Conservation (phyloP, 2,329 filamentous ascomycete genomes). For the Chrysoporthe austroafricana region DNA sequence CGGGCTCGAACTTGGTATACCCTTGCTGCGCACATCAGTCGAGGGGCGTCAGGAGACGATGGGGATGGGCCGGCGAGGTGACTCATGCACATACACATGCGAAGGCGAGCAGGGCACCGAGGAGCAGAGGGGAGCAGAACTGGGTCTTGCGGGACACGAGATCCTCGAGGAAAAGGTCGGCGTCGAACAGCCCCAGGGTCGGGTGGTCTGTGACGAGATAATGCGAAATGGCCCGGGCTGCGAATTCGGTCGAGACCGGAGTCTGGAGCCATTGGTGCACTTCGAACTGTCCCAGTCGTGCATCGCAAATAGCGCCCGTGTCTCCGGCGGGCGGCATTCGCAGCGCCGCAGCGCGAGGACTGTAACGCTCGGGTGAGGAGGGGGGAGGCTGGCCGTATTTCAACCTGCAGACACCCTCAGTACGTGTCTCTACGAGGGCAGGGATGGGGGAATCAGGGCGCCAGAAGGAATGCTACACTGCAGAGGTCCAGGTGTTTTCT, state of each 20-base stretch:
- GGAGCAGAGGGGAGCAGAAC: constrained; percentile 31
- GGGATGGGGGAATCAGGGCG: neutral
- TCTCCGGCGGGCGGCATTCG: neutral
- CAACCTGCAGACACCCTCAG: neutral
- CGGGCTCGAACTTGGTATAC: constrained; percentile 21
- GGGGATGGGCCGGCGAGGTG: neutral
- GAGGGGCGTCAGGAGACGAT: neutral
- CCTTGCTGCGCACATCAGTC: constrained; percentile 23
- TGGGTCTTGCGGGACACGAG: constrained; percentile 24
- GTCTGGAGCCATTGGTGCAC: constrained; percentile 28
- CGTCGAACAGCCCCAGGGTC: constrained; percentile 30
- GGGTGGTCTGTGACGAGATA: constrained; percentile 30
- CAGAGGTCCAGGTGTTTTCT: neutral
- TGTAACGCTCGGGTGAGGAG: neutral
- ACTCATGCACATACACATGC: constrained; percentile 26
- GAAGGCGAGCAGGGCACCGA: constrained; percentile 28
- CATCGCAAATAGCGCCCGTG: constrained; percentile 19
- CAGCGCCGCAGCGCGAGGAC: neutral
- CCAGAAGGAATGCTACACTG: neutral
- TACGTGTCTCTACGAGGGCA: neutral
- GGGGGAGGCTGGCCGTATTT: neutral
- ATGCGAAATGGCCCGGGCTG: constrained; percentile 27
- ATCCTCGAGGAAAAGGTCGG: constrained; percentile 31
- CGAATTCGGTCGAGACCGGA: constrained; percentile 20
- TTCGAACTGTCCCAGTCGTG: constrained; percentile 21